These are phyloP conservation scores for Pythium scleroteichum DNA, from an alignment of 352 stramenopile species.

Conservation along the genomic window DNA sequence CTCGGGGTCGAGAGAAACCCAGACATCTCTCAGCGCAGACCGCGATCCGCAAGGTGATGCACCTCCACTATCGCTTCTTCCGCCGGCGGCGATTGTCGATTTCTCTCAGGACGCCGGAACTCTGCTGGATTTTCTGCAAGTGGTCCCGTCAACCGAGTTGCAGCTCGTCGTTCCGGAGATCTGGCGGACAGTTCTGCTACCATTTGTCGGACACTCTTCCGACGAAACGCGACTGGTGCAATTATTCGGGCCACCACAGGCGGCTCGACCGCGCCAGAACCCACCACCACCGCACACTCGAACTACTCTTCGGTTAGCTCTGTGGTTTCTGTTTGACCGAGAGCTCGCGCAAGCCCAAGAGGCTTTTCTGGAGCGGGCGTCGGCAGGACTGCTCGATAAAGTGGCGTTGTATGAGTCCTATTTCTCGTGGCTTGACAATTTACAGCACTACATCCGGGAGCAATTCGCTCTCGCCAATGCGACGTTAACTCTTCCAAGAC, in stretches of 20 bases:
- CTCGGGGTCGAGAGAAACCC: too few species aligned
- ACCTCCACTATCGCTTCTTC: constrained; percentile 10
- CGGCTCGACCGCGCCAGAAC: background rate
- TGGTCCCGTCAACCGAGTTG: background rate
- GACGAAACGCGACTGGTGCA: background rate
- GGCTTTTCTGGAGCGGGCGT: constrained; percentile 5
- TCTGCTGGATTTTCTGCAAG: constrained; percentile 9
- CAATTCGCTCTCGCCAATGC: background rate
- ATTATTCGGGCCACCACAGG: background rate
- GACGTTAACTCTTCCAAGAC: background rate
- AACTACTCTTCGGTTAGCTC: background rate
- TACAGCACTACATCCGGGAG: background rate
- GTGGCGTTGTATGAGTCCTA: constrained; percentile 16
- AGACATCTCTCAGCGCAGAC: too few species aligned
- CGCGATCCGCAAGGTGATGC: background rate
- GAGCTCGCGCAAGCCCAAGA: constrained; percentile 3
- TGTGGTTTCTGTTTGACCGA: constrained; percentile 15
- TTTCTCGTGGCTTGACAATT: constrained; percentile 11
- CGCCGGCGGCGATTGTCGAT: background rate
- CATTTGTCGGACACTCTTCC: background rate
- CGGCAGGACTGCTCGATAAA: constrained; percentile 12
- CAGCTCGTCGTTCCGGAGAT: constrained; percentile 1
- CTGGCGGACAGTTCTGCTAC: background rate
- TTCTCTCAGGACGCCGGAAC: background rate
- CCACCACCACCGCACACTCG: background rate